A percentile compares a stretch with the other conserved stretches of the same genome.
Conservation (phyloP, 176 grass and related monocot species). For the Rhynchospora pubera region DNA sequence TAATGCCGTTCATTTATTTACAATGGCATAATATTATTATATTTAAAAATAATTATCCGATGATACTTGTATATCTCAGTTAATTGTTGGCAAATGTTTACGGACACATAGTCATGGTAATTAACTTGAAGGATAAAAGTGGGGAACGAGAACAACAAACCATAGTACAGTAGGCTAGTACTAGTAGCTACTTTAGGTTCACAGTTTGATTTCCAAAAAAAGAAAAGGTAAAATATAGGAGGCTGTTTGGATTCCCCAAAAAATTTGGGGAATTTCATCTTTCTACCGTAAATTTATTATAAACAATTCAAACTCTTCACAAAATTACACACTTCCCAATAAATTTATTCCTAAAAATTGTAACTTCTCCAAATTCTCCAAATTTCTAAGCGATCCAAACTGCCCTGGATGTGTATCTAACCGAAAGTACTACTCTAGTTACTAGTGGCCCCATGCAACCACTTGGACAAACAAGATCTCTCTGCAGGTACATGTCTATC, state of each 20-base stretch:
- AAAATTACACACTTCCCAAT: no score
- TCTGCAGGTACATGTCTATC: neutral
- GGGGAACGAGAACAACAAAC: neutral
- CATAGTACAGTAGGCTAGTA: neutral
- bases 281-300: no score
- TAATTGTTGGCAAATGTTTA: no score
- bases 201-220: neutral
- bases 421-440: neutral
- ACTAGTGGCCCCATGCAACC: neutral
- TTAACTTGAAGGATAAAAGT: neutral
- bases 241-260: no score
- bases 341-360: no score
- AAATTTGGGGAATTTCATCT: no score
- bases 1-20: neutral
- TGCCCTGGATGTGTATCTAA: neutral
- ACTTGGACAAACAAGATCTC: conserved; percentile 14
- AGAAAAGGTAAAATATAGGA: neutral
- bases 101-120: neutral
- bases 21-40: no score
- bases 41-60: no score
- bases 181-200: neutral
- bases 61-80: no score
- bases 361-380: no score
- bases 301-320: no score
- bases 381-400: no score